phyloP scores from a whole-genome alignment of 2,329 filamentous ascomycete species.

The Monosporascus sp. region DNA sequence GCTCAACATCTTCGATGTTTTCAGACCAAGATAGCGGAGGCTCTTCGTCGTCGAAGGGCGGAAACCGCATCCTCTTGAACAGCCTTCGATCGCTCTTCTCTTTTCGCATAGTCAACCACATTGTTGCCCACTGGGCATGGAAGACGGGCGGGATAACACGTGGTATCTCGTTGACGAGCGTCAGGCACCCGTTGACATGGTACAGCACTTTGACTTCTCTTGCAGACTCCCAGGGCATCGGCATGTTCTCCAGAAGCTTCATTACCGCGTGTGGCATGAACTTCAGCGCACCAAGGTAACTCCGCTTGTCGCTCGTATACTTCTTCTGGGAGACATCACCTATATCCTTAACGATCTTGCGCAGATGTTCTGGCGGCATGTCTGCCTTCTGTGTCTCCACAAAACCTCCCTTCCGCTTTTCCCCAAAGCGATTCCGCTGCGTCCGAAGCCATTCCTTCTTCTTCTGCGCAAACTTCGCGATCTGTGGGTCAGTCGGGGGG shows the following conservation, averaged over 20 bases:
- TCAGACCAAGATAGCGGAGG: constrained; percentile 97
- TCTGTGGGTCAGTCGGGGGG: constrained; percentile 73
- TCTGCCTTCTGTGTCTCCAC: constrained; percentile 98
- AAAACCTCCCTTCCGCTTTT: constrained; percentile 94
- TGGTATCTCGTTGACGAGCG: constrained; percentile 92
- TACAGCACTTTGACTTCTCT: constrained; percentile 97
- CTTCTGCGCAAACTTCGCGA: constrained; percentile 95
- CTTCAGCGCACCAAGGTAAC: constrained; percentile 93
- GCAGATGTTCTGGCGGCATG: constrained; percentile 95
- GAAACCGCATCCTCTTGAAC: constrained; percentile 99
- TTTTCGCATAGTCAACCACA: constrained; percentile 98
- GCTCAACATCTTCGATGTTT: constrained; percentile 97
- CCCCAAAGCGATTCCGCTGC: constrained; percentile 88
- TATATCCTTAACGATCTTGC: constrained; percentile 97
- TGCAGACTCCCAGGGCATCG: constrained; percentile 98
- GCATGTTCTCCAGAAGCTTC: constrained; percentile 98
- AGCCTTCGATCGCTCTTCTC: constrained; percentile 94
- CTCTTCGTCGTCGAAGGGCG: constrained; percentile 97
- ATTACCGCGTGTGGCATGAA: constrained; percentile 99
- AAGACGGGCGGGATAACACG: constrained; percentile 97
- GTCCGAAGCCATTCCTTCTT: constrained; percentile 97
- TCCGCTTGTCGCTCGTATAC: constrained; percentile 97
- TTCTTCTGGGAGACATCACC: constrained; percentile 99
- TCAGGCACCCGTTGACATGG: constrained; percentile 96
- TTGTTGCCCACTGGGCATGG: constrained; percentile 97